Base-by-base conservation (phyloP, 179 eudicot species). In the Sideroxylon spinosum region DNA sequence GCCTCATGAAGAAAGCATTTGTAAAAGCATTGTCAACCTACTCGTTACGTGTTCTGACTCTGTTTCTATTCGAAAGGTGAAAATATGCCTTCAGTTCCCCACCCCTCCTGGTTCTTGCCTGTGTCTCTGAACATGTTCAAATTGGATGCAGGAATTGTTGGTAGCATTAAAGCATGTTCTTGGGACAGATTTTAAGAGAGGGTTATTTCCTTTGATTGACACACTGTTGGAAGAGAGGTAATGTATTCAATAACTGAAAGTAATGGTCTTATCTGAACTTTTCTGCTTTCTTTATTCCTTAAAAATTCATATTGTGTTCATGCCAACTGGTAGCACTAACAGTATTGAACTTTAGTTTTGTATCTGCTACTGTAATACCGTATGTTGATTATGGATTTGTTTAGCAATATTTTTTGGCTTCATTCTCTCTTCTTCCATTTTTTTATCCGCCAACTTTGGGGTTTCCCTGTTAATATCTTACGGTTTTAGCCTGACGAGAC, bases 1-100 rank as follows among this genome's bases (percentile, higher is more conserved):
- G 81, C 98, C 89, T 14, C 97, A 95, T 86, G 98, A 95, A 82
- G 98, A 95, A 84, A 95, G 97, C 85, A 95, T 95, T 65, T 95
- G 98, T 82, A 93, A 93, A 86, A 95, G 98, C 89, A 90, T 95
- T 79, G 98, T 95, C 26, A 95, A 93, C 83, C 89, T 95, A 86
- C 97, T 95, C 56, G 97, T 95, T 63, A 95, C 98, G 32, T 93
- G 98, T 89, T 93, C 98, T 46, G 98, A 95, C 86, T 95, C 97
- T 4, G 98, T 95, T 81, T 88, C 98, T 64, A 95, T 93, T 50
- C 86, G 97, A 75, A 93, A 91, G 93, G 98, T 93, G 82, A 83
- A 71, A 48, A 46, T 44, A 22, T 65, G 49, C 5, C 17, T 65
- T 32, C 0, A 57, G 17, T n/a, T 28, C 23, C 60, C 2, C 52